Percentiles rank a stretch among this genome's conserved stretches.
These are phyloP conservation scores for Acrodontium crateriforme DNA, from an alignment of 2,329 filamentous ascomycete genomes.

Conservation along the genomic window DNA sequence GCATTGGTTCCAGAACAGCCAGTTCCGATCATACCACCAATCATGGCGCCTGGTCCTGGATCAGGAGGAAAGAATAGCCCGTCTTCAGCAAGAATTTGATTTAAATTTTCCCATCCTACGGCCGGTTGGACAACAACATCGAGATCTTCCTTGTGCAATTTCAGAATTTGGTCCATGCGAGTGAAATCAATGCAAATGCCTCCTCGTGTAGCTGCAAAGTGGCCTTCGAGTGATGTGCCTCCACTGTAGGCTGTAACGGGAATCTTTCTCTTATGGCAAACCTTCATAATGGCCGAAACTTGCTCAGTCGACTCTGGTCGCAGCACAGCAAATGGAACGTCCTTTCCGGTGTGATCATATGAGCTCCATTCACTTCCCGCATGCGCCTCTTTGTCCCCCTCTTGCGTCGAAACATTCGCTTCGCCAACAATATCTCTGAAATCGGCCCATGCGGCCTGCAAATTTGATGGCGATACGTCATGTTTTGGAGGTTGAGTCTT, in stretches of 20 bases:
- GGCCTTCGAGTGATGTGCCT: conserved; percentile 79
- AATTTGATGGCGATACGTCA: conserved; percentile 41
- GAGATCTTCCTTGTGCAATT: conserved; percentile 56
- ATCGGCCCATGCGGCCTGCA: conserved; percentile 52
- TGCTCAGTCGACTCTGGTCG: conserved; percentile 68
- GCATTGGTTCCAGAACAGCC: conserved; percentile 73
- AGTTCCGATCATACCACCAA: conserved; percentile 76
- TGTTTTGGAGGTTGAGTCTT: conserved; percentile 36
- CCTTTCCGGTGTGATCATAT: conserved; percentile 27
- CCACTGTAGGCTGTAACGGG: conserved; percentile 80
- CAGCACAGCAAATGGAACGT: conserved; percentile 48
- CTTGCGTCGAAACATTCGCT: conserved; percentile 47
- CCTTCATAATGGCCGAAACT: conserved; percentile 74
- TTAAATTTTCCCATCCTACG: conserved; percentile 74
- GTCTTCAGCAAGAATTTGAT: conserved; percentile 57
- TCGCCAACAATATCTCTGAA: conserved; percentile 47
- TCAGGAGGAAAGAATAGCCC: conserved; percentile 87
- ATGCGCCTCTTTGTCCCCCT: conserved; percentile 41
- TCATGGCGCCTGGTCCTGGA: conserved; percentile 81
- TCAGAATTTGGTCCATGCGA: conserved; percentile 69
- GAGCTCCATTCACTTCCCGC: conserved; percentile 52
- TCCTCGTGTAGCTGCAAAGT: conserved; percentile 69
- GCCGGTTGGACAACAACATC: conserved; percentile 48
- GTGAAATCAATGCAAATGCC: conserved; percentile 79
- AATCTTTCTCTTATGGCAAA: conserved; percentile 68